Percentiles rank a stretch among this genome's conserved stretches.
phyloP scores from a whole-genome alignment of 768 basidiomycete genomes.

The Tricholoma terreum region DNA sequence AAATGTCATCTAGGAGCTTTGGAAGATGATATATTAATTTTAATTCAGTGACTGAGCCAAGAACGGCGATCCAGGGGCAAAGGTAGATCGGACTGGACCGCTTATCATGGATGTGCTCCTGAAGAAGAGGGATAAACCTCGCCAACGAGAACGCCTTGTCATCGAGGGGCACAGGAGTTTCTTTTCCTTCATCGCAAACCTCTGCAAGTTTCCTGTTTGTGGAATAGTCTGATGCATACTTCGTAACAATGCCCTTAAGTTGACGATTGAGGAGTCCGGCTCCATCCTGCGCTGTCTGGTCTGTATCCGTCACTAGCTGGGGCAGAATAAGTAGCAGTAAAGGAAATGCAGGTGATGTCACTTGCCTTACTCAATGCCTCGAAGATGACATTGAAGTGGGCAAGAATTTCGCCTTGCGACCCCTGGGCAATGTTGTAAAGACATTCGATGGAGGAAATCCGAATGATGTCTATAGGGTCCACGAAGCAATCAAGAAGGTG shows the following conservation, averaged over 20 bases:
- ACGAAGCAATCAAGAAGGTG: slow-evolving; percentile 88
- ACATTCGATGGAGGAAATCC: slow-evolving; percentile 97
- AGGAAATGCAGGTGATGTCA: not conserved
- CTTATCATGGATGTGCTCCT: slow-evolving; percentile 92
- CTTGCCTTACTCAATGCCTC: slow-evolving; percentile 93
- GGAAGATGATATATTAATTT: slow-evolving; percentile 94
- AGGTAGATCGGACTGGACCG: slow-evolving; percentile 95
- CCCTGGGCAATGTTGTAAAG: slow-evolving; percentile 98
- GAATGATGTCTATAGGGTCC: slow-evolving; percentile 90
- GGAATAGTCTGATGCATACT: slow-evolving; percentile 91
- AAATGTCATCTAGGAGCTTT: slow-evolving; percentile 87
- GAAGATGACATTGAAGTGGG: slow-evolving; percentile 98
- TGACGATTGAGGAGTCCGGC: slow-evolving; percentile 94
- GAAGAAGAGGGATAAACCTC: slow-evolving; percentile 90
- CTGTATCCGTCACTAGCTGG: slow-evolving; percentile 94
- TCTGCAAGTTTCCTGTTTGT: slow-evolving; percentile 78
- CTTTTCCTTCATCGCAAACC: slow-evolving; percentile 56
- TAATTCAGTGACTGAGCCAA: slow-evolving; percentile 95
- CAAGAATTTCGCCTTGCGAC: slow-evolving; percentile 92
- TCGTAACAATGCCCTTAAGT: slow-evolving; percentile 95
- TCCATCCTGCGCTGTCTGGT: slow-evolving; percentile 95
- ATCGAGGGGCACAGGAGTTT: slow-evolving; percentile 61
- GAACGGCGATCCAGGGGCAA: slow-evolving; percentile 94
- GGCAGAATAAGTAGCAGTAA: slow-evolving; percentile 5
- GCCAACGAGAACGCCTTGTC: slow-evolving; percentile 90